Base-by-base conservation (phyloP, 768 basidiomycete species). In the Lactarius quietus region DNA sequence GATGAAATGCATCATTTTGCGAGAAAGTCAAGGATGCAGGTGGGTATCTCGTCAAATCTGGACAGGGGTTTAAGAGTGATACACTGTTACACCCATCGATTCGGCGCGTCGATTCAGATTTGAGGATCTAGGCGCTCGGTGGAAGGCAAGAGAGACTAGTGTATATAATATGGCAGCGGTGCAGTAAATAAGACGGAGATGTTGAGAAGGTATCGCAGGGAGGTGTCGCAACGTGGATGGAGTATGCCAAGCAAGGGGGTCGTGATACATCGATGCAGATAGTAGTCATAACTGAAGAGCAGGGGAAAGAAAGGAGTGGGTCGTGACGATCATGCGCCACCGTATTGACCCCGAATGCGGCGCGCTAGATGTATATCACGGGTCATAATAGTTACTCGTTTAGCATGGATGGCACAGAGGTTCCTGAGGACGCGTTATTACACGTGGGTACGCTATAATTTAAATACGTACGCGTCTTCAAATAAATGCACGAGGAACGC, bases 321-420 rank as follows among this genome's bases (percentile, higher is more conserved):
- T 7, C 18, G 18, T 31, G 38, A 28, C 28, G 15, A 90, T 80
- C 65, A 66, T 62, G 28, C 28, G 39, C 88, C 88, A 57, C 87
- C 87, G 89, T 90, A 95, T 54, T 89, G 87, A 3, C 96, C 96
- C 57, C 96, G 86, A 81, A 98, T 94, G 68, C 97, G 85, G 61
- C 97, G 83, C 28, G 97, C 97, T 59, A 99, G 87, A 72, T 98
- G 96, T 64, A 99, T 95, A 71, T 99, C 97, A 59, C 90, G 84
- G 62, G 94, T 93, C 95, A 98, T 98, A 71, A 98, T 89, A 6
- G 96, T 99, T 6, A 98, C 96, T 71, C 96, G 89, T 77, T 96
- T 98, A 18, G 96, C 96, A 72, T 98, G 96, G 69, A 99, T 92
- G 7, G 96, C 95, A 73, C 97, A 99, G 38, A 97, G 80, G 75